Percentiles rank a stretch among this genome's conserved stretches.
These are phyloP conservation scores for Linum tenue DNA, from an alignment of 345 rosid genomes.

Conservation along the genomic window DNA sequence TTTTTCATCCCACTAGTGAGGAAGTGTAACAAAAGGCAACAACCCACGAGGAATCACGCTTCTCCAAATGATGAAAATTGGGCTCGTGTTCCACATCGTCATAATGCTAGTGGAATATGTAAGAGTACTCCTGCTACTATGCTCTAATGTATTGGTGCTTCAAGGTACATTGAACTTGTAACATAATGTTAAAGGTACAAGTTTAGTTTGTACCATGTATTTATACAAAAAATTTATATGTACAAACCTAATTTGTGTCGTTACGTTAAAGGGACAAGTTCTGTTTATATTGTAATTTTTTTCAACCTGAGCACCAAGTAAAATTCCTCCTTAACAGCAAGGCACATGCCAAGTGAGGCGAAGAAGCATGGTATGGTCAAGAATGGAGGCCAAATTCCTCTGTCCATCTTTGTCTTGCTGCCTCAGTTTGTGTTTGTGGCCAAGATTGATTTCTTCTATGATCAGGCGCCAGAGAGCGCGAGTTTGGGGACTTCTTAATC, in stretches of 20 bases:
- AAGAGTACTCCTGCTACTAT: no score
- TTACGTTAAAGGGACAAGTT: no score
- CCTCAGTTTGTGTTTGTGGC: slow-evolving; percentile 74
- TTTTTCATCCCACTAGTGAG: slow-evolving; percentile 35
- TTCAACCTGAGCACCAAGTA: no score
- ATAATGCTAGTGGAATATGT: slow-evolving; percentile 58
- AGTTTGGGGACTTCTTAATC: slow-evolving; percentile 77
- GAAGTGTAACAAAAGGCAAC: slow-evolving; percentile 40
- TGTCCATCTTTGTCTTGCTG: slow-evolving; percentile 54
- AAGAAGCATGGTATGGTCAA: slow-evolving; percentile 37
- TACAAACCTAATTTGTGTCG: no score
- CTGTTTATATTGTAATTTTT: no score
- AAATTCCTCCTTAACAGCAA: slow-evolving; percentile 47
- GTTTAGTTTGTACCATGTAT: no score
- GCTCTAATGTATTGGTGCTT: no score
- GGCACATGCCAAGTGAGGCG: slow-evolving; percentile 46
- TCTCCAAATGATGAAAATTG: slow-evolving; percentile 74
- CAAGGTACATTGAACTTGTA: no score
- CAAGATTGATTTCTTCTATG: slow-evolving; percentile 81
- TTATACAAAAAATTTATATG: no score
- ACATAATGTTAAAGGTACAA: no score
- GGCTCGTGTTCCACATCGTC: slow-evolving; percentile 42
- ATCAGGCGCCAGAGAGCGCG: slow-evolving; percentile 88
- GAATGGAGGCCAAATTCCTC: slow-evolving; percentile 44
- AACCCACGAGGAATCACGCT: slow-evolving; percentile 75